A percentile compares a stretch with the other conserved stretches of the same genome.
Conservation (phyloP, 345 rosid species). For the Punica granatum region DNA sequence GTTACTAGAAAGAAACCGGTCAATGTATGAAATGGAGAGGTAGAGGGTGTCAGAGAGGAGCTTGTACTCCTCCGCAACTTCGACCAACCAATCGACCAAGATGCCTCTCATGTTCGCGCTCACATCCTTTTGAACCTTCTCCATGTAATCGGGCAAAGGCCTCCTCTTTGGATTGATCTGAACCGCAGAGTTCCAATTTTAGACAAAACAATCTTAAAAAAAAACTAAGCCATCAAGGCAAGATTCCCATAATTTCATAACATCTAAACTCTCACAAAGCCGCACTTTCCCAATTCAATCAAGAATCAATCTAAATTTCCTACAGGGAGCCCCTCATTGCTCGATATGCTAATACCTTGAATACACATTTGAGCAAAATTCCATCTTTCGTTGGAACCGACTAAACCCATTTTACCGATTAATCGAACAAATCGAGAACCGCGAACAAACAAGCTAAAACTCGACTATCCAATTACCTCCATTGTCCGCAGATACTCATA, state of each 20-base stretch:
- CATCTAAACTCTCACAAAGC: neutral
- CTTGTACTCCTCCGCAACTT: constrained; percentile 63
- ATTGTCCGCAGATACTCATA: constrained; percentile 20
- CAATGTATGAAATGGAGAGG: constrained; percentile 47
- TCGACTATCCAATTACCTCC: constrained; percentile 16
- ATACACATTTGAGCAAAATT: neutral
- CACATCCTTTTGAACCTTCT: constrained; percentile 50
- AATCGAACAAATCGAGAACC: neutral
- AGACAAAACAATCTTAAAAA: neutral
- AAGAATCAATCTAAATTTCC: no score
- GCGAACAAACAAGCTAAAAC: neutral
- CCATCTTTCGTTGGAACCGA: neutral
- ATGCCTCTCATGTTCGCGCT: constrained; percentile 52
- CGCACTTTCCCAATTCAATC: neutral
- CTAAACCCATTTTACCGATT: neutral
- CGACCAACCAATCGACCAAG: constrained; percentile 61
- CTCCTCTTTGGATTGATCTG: constrained; percentile 46
- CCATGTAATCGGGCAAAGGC: constrained; percentile 47
- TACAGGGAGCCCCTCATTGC: neutral
- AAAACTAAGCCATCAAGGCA: neutral
- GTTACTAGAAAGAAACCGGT: constrained; percentile 43
- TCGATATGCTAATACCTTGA: neutral
- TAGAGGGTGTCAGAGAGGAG: constrained; percentile 61
- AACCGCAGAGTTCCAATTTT: neutral
- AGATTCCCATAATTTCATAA: neutral